phyloP scores from a whole-genome alignment of 2,329 filamentous ascomycete genomes.

The Aspergillus pseudotamarii region DNA sequence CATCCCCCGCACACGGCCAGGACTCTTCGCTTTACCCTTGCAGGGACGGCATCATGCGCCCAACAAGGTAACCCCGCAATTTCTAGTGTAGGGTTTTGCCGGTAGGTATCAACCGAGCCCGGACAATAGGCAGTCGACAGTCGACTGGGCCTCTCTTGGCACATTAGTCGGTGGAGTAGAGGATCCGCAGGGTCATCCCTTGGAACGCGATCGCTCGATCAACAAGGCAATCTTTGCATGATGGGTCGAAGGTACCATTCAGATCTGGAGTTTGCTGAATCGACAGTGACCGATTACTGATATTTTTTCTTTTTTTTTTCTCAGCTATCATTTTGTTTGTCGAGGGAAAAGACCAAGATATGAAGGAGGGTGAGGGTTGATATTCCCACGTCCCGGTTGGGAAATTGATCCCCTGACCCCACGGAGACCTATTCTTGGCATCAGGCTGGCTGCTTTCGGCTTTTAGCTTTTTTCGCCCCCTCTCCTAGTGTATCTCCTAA shows the following conservation, averaged over 20 bases:
- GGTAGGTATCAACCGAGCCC: neutral
- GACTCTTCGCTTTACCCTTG: neutral
- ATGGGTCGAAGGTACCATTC: neutral
- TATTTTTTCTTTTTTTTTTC: neutral
- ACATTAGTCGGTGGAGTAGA: constrained; percentile 1
- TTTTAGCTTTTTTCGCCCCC: neutral
- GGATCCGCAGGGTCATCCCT: neutral
- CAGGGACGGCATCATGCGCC: constrained; percentile 3
- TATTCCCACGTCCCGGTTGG: neutral
- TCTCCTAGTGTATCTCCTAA: neutral
- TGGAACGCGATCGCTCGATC: neutral
- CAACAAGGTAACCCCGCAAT: neutral
- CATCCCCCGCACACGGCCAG: neutral
- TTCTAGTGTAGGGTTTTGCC: neutral
- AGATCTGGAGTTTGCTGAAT: neutral
- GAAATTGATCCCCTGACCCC: constrained; percentile 2
- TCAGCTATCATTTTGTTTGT: neutral
- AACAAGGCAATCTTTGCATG: neutral
- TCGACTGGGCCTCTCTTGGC: neutral
- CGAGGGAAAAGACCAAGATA: neutral
- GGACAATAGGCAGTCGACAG: neutral
- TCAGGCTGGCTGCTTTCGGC: neutral
- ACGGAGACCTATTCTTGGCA: neutral
- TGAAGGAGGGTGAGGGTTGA: neutral
- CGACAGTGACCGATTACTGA: neutral